These are phyloP conservation scores for Centella asiatica DNA, from an alignment of 129 eudicot species.

Conservation along the genomic window DNA sequence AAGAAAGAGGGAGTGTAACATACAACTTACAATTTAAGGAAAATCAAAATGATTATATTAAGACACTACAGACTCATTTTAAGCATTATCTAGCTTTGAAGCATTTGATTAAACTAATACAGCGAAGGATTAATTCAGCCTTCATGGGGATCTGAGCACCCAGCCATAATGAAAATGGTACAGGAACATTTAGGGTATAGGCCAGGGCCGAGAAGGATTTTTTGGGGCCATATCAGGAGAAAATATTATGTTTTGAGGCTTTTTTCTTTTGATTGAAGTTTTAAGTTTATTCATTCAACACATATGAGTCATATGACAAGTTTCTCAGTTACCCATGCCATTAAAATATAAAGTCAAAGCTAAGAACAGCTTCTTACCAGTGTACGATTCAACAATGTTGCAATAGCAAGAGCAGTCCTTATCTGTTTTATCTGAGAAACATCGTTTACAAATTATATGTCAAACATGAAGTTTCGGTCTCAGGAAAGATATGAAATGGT, in stretches of 20 bases:
- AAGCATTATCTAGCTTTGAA: too few relatives aligned
- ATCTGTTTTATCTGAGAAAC: constrained; percentile 73
- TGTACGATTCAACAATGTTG: constrained; percentile 76
- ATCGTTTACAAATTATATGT: constrained; percentile 7
- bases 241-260: neutral
- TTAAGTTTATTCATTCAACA: neutral
- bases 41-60: too few relatives aligned
- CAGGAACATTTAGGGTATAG: too few relatives aligned
- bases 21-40: too few relatives aligned
- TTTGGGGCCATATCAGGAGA: too few relatives aligned
- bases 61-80: too few relatives aligned
- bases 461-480: neutral
- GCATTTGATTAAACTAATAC: too few relatives aligned
- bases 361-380: constrained; percentile 46
- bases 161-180: too few relatives aligned
- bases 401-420: constrained; percentile 83
- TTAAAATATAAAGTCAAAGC: constrained; percentile 2
- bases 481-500: neutral
- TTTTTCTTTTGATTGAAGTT: neutral
- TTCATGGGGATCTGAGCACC: too few relatives aligned
- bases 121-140: too few relatives aligned
- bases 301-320: neutral
- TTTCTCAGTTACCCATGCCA: neutral
- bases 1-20: too few relatives aligned
- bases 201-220: too few relatives aligned